Evolutionary conservation across 495 filamentous ascomycete species (phyloP).

Genomic region (Penicillium daleae): DNA sequence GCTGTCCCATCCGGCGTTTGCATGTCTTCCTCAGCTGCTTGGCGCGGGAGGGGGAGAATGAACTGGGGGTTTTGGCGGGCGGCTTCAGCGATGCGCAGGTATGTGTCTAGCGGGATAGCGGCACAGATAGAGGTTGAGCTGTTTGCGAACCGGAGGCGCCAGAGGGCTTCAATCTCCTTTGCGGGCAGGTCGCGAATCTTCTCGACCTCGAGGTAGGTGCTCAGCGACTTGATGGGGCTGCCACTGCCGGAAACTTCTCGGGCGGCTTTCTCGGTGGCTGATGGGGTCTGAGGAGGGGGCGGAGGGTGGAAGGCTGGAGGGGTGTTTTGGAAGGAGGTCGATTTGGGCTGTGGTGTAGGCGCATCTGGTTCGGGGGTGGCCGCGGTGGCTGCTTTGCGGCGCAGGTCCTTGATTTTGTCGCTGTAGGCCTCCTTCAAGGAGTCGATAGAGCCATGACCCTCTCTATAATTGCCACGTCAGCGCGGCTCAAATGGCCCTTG

Average conservation of each 20-base stretch:
- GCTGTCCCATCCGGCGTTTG: constrained; percentile 7
- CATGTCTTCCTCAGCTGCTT: constrained; percentile 36
- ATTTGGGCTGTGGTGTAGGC: constrained; percentile 12
- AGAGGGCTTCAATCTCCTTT: constrained; percentile 85
- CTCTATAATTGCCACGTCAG: constrained; percentile 40
- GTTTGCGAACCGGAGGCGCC: constrained; percentile 83
- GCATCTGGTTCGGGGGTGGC: constrained; percentile 52
- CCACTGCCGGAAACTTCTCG: constrained; percentile 31
- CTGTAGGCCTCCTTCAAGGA: constrained; percentile 81
- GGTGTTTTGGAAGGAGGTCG: constrained; percentile 22
- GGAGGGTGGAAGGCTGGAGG: constrained; percentile 32
- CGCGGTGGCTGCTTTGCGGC: constrained; percentile 62
- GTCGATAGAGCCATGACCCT: constrained; percentile 73
- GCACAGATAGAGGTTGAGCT: constrained; percentile 77
- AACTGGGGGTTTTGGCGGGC: constrained; percentile 82
- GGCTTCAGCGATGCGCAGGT: constrained; percentile 63
- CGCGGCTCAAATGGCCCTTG: background rate
- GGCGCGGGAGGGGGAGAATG: constrained; percentile 83
- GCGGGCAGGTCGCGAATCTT: constrained; percentile 72
- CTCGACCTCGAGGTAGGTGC: constrained; percentile 78
- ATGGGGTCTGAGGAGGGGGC: constrained; percentile 36
- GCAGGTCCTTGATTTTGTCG: constrained; percentile 73
- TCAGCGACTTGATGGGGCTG: constrained; percentile 76
- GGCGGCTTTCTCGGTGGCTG: constrained; percentile 40
- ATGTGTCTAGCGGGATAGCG: constrained; percentile 72